Percentiles rank a stretch among this genome's conserved stretches.
Evolutionary conservation across 1,139 yeast genomes (phyloP).

Genomic region (Schwanniomyces etchellsii): DNA sequence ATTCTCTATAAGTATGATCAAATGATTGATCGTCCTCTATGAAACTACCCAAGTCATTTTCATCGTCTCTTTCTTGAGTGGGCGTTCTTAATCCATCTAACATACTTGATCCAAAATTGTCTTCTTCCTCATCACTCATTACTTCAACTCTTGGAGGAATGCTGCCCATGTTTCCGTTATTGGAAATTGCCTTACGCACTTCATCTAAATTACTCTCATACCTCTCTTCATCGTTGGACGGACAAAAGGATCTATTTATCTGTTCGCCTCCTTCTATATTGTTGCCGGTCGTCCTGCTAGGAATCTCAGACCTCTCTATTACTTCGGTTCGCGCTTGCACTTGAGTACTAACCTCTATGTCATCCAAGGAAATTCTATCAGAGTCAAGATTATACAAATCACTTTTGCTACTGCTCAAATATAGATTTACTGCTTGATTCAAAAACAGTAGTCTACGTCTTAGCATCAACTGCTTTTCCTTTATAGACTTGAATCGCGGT

Average conservation of each 20-base stretch:
- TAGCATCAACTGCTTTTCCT: slow-evolving; percentile 1
- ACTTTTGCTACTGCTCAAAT: slow-evolving; percentile 1
- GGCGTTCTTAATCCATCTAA: slow-evolving; percentile 38
- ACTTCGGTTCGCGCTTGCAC: neutral
- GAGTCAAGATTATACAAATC: slow-evolving; percentile 4
- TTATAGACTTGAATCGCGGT: slow-evolving; percentile 14
- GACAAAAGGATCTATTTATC: neutral
- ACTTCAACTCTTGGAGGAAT: slow-evolving; percentile 4
- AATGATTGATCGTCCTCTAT: slow-evolving; percentile 19
- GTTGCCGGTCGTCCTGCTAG: neutral
- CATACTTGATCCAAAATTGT: slow-evolving; percentile 34
- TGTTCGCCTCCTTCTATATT: neutral
- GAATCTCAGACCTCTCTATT: too few relatives aligned
- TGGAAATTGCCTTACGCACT: slow-evolving; percentile 5
- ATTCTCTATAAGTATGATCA: slow-evolving; percentile 8
- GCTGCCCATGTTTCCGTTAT: neutral
- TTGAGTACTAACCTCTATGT: slow-evolving; percentile 4
- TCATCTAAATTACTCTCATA: slow-evolving; percentile 3
- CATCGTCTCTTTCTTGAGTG: slow-evolving; percentile 29
- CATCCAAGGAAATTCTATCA: slow-evolving; percentile 6
- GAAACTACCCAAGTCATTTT: slow-evolving; percentile 30
- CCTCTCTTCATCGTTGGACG: neutral
- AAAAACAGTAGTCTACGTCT: slow-evolving; percentile 3
- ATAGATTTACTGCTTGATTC: neutral
- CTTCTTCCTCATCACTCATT: slow-evolving; percentile 23